A percentile compares a stretch with the other conserved stretches of the same genome.
phyloP scores from a whole-genome alignment of 441 rosid species.

The Eutrema salsugineum region DNA sequence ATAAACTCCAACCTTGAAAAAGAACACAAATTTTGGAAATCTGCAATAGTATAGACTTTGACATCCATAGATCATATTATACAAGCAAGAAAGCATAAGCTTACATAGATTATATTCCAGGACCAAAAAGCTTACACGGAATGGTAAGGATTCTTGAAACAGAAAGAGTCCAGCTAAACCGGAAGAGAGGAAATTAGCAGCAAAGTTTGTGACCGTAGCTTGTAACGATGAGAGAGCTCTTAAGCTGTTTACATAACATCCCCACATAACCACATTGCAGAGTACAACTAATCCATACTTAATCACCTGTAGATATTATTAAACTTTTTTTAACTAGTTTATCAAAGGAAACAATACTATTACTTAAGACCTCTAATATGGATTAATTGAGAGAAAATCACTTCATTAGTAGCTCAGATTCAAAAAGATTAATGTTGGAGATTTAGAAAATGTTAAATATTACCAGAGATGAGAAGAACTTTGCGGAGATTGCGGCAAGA shows the following conservation, averaged over 20 bases:
- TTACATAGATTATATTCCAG: neutral
- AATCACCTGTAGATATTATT: constrained; percentile 38
- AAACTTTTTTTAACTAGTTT: neutral
- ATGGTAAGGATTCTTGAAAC: constrained; percentile 55
- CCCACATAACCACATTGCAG: constrained; percentile 83
- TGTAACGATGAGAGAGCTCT: constrained; percentile 79
- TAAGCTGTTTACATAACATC: constrained; percentile 82
- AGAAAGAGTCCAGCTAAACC: constrained; percentile 81
- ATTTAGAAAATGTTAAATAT: neutral
- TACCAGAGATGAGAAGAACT: constrained; percentile 56
- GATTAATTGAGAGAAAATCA: neutral
- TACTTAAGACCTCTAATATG: neutral
- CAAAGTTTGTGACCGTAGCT: constrained; percentile 83
- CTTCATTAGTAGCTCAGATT: neutral
- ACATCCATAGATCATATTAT: neutral
- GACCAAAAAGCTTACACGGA: constrained; percentile 39
- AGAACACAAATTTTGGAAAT: neutral
- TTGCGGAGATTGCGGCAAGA: constrained; percentile 73
- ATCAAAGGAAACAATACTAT: neutral
- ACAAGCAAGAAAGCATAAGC: neutral
- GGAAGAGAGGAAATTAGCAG: constrained; percentile 78
- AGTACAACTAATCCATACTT: constrained; percentile 59
- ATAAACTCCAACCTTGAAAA: neutral
- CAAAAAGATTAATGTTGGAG: neutral
- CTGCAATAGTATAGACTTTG: neutral